These are phyloP conservation scores for Geotrichum restrictum DNA, from an alignment of 1,139 yeast genomes.

Conservation along the genomic window DNA sequence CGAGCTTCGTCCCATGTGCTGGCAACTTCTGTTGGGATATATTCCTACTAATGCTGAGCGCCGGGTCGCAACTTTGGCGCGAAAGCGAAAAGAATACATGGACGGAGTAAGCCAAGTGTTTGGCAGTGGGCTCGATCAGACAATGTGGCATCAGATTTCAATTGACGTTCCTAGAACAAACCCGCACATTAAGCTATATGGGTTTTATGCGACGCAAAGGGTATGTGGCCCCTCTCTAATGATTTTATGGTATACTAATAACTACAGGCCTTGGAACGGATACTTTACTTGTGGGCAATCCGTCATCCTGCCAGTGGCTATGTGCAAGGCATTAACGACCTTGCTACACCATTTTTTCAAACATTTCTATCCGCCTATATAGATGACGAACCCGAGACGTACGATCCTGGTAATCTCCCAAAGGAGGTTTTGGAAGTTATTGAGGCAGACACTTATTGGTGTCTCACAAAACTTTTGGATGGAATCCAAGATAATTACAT, in stretches of 20 bases:
- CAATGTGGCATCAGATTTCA: conserved; percentile 91
- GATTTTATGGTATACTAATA: conserved; percentile 25
- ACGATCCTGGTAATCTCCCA: conserved; percentile 64
- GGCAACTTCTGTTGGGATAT: conserved; percentile 90
- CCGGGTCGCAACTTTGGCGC: conserved; percentile 60
- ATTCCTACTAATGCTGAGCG: conserved; percentile 80
- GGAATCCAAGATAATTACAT: conserved; percentile 95
- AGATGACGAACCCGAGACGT: conserved; percentile 46
- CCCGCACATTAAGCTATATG: conserved; percentile 74
- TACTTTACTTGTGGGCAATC: conserved; percentile 90
- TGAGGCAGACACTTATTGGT: conserved; percentile 97
- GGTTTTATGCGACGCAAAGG: conserved; percentile 64
- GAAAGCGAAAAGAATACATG: conserved; percentile 81
- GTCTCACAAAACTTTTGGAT: conserved; percentile 81
- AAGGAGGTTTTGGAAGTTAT: conserved; percentile 53
- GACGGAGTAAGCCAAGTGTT: conserved; percentile 67
- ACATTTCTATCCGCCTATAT: conserved; percentile 72
- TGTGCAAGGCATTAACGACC: conserved; percentile 97
- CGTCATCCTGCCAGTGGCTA: conserved; percentile 98
- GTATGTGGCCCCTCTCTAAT: conserved; percentile 10
- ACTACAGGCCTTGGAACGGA: conserved; percentile 56
- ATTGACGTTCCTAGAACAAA: conserved; percentile 95
- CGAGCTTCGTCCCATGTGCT: conserved; percentile 72
- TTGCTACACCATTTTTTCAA: conserved; percentile 91
- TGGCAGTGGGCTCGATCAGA: conserved; percentile 60